Evolutionary conservation across 345 rosid genomes (phyloP).

Genomic region (Sisymbrium altissimum): DNA sequence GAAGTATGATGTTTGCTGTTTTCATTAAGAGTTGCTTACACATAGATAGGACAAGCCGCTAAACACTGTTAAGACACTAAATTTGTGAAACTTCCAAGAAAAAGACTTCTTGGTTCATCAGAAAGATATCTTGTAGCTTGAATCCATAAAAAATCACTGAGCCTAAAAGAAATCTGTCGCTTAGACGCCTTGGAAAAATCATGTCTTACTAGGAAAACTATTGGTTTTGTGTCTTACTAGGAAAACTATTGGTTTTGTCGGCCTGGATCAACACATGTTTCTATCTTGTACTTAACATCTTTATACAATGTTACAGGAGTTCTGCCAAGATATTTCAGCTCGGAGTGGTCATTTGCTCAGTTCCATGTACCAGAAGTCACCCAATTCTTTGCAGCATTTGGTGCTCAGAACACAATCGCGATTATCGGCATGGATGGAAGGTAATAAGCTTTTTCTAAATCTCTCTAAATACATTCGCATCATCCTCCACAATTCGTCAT

Average conservation of each 20-base stretch:
- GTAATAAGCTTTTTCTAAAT: constrained; percentile 34
- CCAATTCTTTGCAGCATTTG: constrained; percentile 81
- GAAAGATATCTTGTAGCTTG: neutral
- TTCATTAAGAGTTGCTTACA: neutral
- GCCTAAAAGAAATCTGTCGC: neutral
- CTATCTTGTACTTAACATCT: constrained; percentile 4
- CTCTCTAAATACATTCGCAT: neutral
- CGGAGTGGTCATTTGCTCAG: constrained; percentile 96
- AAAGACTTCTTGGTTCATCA: neutral
- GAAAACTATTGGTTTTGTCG: neutral
- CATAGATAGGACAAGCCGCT: neutral
- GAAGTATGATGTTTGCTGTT: neutral
- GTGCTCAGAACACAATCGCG: constrained; percentile 63
- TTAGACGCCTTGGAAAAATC: neutral
- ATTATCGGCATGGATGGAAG: constrained; percentile 85
- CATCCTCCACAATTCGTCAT: neutral
- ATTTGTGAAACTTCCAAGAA: neutral
- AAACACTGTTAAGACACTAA: neutral
- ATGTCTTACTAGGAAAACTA: neutral
- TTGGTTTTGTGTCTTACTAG: neutral
- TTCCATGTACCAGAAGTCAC: constrained; percentile 73
- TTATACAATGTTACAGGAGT: constrained; percentile 48
- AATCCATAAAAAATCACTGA: neutral
- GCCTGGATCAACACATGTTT: constrained; percentile 3
- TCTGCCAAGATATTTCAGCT: constrained; percentile 89